phyloP scores from a whole-genome alignment of 169 alveolate species.

The Plasmodium ovale region DNA sequence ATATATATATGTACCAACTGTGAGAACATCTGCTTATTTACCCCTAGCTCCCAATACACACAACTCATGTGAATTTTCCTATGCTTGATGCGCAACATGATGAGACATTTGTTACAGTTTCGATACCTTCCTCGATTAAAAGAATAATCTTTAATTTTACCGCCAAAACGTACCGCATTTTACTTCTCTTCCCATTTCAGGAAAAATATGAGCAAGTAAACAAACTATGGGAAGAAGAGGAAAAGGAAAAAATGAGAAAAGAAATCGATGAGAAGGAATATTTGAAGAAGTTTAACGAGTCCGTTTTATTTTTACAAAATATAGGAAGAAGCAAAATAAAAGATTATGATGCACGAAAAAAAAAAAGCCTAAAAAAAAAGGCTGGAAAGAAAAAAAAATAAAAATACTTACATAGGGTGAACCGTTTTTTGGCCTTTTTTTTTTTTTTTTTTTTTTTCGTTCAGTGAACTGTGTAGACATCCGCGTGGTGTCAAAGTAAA shows the following conservation, averaged over 20 bases:
- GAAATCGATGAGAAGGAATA: slow-evolving; percentile 45
- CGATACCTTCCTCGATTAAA: no score
- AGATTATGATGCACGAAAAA: slow-evolving; percentile 37
- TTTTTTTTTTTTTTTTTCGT: neutral
- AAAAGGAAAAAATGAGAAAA: slow-evolving; percentile 33
- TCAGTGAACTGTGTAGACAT: neutral
- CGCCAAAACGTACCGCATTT: no score
- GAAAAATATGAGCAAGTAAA: slow-evolving; percentile 31
- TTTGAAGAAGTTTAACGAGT: slow-evolving; percentile 33
- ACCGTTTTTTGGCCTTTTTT: neutral
- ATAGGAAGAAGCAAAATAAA: slow-evolving; percentile 55
- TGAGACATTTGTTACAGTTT: no score
- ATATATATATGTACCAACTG: neutral
- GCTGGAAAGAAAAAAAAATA: slow-evolving; percentile 23
- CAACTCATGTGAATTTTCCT: no score
- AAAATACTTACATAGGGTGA: neutral
- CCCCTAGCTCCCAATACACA: no score
- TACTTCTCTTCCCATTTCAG: slow-evolving; percentile 8
- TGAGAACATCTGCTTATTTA: neutral
- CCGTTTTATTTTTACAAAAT: slow-evolving; percentile 48
- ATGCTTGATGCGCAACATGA: no score
- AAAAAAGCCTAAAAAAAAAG: slow-evolving; percentile 8
- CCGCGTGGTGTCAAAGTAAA: no score
- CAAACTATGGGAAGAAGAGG: slow-evolving; percentile 31
- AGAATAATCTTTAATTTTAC: no score